Conservation (phyloP, 345 rosid species). For the Lenwebbia sp. region DNA sequence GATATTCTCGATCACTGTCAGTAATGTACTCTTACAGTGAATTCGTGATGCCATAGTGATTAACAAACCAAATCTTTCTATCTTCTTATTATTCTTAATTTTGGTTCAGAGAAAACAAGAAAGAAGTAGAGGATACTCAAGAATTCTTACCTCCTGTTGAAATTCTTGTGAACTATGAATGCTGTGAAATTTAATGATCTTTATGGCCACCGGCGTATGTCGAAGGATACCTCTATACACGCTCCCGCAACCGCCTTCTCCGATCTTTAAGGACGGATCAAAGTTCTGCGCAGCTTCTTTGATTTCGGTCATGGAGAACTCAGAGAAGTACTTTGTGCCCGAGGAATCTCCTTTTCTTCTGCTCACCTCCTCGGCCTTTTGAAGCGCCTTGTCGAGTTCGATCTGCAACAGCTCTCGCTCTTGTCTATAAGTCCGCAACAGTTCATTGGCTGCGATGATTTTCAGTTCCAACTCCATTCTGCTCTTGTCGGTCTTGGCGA, state of each 20-base stretch:
- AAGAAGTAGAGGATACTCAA: background rate
- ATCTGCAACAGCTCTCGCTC: background rate
- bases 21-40: too few relatives aligned
- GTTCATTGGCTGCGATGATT: background rate
- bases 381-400: background rate
- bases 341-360: background rate
- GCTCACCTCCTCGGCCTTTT: background rate
- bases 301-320: background rate
- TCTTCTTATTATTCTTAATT: background rate
- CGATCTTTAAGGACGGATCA: constrained; percentile 4
- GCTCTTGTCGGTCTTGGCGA: background rate
- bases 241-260: background rate
- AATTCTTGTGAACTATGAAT: background rate
- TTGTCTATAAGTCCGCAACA: background rate
- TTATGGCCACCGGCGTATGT: background rate
- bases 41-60: too few relatives aligned
- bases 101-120: background rate
- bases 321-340: background rate
- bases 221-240: constrained; percentile 3
- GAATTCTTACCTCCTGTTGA: constrained; percentile 1
- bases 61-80: too few relatives aligned
- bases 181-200: background rate
- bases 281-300: background rate
- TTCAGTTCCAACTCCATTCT: background rate
- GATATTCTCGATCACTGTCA: too few relatives aligned